Evolutionary conservation across 1,139 yeast species (phyloP).

Genomic region (Lodderomyces pseudojiufengensis): DNA sequence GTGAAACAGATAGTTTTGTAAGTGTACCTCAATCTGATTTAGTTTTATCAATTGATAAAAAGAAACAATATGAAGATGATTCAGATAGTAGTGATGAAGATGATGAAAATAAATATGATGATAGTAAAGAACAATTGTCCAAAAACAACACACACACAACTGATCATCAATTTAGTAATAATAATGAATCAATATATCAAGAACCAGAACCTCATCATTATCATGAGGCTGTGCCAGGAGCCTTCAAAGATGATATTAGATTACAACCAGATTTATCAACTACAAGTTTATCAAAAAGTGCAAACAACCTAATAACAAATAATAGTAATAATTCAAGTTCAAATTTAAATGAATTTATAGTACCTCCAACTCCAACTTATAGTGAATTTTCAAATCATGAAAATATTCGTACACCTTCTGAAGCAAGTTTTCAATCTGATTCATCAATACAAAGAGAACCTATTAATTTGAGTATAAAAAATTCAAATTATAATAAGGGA

Average conservation of each 20-base stretch:
- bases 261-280: not conserved
- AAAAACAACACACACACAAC: too few species aligned
- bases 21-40: constrained; percentile 14
- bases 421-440: constrained; percentile 32
- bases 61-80: not conserved
- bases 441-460: constrained; percentile 38
- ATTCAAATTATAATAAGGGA: constrained; percentile 1
- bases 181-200: not conserved
- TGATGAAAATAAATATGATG: constrained; percentile 8
- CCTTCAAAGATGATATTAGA: constrained; percentile 1
- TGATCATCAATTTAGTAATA: not conserved
- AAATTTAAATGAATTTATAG: constrained; percentile 8
- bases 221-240: constrained; percentile 3
- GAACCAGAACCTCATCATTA: not conserved
- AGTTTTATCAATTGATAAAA: constrained; percentile 36
- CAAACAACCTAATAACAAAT: not conserved
- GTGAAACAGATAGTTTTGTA: not conserved
- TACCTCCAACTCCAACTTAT: constrained; percentile 32
- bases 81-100: constrained; percentile 15
- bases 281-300: not conserved
- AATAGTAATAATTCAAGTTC: too few species aligned
- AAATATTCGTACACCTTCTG: constrained; percentile 28
- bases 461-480: constrained; percentile 17
- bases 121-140: too few species aligned
- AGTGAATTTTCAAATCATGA: constrained; percentile 8